Conservation (phyloP, 345 rosid genomes). For the Bruguiera gymnorhiza region DNA sequence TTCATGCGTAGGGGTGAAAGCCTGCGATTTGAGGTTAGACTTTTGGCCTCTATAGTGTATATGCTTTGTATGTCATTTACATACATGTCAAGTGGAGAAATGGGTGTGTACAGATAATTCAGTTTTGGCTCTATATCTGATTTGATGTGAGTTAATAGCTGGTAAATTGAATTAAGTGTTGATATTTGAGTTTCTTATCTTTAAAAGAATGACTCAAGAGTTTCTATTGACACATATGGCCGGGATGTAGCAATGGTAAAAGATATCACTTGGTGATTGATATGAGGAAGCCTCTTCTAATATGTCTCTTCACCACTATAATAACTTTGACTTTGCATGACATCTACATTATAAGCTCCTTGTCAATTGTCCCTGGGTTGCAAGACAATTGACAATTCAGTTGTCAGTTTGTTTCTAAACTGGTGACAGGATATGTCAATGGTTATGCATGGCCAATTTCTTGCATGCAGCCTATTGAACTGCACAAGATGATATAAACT, state of each 20-base stretch:
- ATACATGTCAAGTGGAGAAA: background rate
- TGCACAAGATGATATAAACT: no score
- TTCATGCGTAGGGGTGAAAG: conserved; percentile 79
- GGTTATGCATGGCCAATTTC: no score
- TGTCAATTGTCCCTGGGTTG: no score
- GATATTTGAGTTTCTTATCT: no score
- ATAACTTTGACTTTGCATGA: no score
- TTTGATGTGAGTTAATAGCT: background rate
- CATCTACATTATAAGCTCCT: no score
- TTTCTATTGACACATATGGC: background rate
- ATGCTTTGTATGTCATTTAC: background rate
- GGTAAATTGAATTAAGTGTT: background rate
- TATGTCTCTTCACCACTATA: no score
- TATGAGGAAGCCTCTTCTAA: no score
- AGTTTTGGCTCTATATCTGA: background rate
- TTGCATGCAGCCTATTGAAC: no score
- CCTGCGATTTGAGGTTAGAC: conserved; percentile 71
- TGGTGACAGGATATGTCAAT: no score
- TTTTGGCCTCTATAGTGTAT: background rate
- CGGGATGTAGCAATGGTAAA: background rate
- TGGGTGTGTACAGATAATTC: background rate
- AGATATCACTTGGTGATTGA: background rate
- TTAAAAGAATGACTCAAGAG: background rate
- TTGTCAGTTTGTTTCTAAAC: no score
- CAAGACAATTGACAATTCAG: no score